These are phyloP conservation scores for Podaxis sp. DNA, from an alignment of 768 basidiomycete genomes.

Conservation along the genomic window DNA sequence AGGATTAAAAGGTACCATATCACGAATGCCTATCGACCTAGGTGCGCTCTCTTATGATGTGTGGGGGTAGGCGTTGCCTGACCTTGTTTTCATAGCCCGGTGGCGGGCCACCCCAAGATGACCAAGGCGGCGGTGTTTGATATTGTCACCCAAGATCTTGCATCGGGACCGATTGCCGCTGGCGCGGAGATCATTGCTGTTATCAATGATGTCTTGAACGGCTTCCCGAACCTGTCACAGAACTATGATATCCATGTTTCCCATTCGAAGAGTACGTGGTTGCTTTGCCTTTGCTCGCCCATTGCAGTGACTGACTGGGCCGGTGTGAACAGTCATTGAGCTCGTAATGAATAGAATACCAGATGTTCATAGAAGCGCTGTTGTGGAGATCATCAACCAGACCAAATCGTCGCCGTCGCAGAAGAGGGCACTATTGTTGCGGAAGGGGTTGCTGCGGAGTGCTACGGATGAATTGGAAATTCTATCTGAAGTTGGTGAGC, in stretches of 20 bases:
- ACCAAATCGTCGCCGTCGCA: conserved; percentile 62
- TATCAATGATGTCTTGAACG: conserved; percentile 59
- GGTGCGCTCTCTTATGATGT: conserved; percentile 33
- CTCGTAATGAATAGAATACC: conserved; percentile 59
- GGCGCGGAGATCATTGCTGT: conserved; percentile 72
- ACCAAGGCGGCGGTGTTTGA: conserved; percentile 78
- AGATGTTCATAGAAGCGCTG: conserved; percentile 44
- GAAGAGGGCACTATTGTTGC: conserved; percentile 63
- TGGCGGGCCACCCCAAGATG: conserved; percentile 69
- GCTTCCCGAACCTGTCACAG: conserved; percentile 64
- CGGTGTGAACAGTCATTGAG: conserved; percentile 53
- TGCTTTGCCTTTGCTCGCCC: background rate
- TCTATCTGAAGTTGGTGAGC: conserved; percentile 55
- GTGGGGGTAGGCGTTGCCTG: background rate
- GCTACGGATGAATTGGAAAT: conserved; percentile 73
- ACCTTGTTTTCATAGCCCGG: conserved; percentile 34
- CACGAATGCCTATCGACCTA: conserved; percentile 65
- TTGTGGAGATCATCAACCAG: conserved; percentile 63
- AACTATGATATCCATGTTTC: conserved; percentile 77
- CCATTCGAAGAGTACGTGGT: conserved; percentile 63
- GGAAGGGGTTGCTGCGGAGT: conserved; percentile 64
- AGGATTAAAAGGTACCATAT: conserved; percentile 85
- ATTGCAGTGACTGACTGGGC: conserved; percentile 1
- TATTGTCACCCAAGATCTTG: conserved; percentile 74
- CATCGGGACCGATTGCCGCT: conserved; percentile 59